Evolutionary conservation across 768 basidiomycete species (phyloP).

Genomic region (Phlegmacium glaucopus): DNA sequence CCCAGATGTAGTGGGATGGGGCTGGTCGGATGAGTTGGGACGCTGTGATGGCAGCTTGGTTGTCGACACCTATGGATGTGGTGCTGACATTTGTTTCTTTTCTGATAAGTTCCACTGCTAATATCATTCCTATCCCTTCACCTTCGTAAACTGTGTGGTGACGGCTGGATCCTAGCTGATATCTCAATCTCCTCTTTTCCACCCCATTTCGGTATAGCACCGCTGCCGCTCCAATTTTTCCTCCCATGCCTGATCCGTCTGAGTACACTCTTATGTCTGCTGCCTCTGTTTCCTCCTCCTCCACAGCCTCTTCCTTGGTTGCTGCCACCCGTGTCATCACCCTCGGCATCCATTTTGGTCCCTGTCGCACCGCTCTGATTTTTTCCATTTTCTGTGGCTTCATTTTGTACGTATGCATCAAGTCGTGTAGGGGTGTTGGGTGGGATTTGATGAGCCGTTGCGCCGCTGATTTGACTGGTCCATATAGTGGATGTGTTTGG

Average conservation of each 20-base stretch:
- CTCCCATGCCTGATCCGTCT: neutral
- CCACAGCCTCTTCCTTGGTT: neutral
- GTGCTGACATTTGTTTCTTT: neutral
- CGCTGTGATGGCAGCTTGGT: neutral
- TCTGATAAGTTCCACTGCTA: neutral
- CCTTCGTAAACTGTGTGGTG: conserved; percentile 13
- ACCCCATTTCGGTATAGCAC: conserved; percentile 6
- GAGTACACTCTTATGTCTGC: neutral
- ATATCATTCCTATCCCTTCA: conserved; percentile 4
- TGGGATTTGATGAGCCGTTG: neutral
- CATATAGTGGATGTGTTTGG: too few relatives aligned
- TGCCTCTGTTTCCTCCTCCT: neutral
- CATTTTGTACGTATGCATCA: neutral
- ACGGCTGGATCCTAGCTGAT: conserved; percentile 2
- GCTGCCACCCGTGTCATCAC: neutral
- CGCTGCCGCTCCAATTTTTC: conserved; percentile 7
- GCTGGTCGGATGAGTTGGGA: neutral
- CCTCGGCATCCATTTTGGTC: neutral
- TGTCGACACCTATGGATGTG: neutral
- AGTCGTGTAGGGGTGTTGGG: neutral
- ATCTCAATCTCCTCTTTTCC: neutral
- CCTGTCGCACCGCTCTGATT: neutral
- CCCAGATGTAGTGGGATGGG: conserved; percentile 3
- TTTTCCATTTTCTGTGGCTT: neutral
- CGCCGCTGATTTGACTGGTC: neutral